A percentile compares a stretch with the other conserved stretches of the same genome.
Conservation (phyloP, 2,329 filamentous ascomycete genomes). For the Beauveria varroae region DNA sequence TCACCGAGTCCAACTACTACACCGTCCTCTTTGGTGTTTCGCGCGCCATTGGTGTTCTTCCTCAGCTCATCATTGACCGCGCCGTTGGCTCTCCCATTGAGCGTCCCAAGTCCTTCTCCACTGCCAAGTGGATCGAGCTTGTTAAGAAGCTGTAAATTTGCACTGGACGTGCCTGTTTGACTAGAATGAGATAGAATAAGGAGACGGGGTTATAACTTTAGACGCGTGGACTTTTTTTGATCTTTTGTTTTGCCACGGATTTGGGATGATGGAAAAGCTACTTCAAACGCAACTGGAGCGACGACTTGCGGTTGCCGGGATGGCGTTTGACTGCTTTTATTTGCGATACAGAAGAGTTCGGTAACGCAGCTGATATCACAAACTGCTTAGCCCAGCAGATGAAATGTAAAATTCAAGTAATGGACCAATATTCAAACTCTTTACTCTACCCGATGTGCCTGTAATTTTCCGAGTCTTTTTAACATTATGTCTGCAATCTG, state of each 20-base stretch:
- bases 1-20: slow-evolving; percentile 99
- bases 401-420: slow-evolving; percentile 11
- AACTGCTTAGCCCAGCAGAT: slow-evolving; percentile 3
- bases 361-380: background rate
- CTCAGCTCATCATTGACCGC: slow-evolving; percentile 99
- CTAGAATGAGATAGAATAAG: slow-evolving; percentile 1
- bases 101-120: slow-evolving; percentile 98
- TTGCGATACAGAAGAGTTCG: background rate
- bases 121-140: slow-evolving; percentile 92
- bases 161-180: background rate
- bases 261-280: slow-evolving; percentile 6
- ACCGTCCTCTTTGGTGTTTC: slow-evolving; percentile 99
- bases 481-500: too few species aligned
- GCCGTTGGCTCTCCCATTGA: slow-evolving; percentile 95
- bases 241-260: slow-evolving; percentile 10
- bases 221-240: slow-evolving; percentile 1
- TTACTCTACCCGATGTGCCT: background rate
- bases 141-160: slow-evolving; percentile 77
- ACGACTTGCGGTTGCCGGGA: slow-evolving; percentile 6
- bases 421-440: background rate
- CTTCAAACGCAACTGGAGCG: slow-evolving; percentile 4
- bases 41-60: slow-evolving; percentile 94
- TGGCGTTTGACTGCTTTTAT: slow-evolving; percentile 10
- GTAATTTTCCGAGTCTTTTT: too few species aligned
- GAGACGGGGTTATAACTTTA: slow-evolving; percentile 7